These are phyloP conservation scores for Garcia nutans DNA, from an alignment of 345 rosid genomes.

Conservation along the genomic window DNA sequence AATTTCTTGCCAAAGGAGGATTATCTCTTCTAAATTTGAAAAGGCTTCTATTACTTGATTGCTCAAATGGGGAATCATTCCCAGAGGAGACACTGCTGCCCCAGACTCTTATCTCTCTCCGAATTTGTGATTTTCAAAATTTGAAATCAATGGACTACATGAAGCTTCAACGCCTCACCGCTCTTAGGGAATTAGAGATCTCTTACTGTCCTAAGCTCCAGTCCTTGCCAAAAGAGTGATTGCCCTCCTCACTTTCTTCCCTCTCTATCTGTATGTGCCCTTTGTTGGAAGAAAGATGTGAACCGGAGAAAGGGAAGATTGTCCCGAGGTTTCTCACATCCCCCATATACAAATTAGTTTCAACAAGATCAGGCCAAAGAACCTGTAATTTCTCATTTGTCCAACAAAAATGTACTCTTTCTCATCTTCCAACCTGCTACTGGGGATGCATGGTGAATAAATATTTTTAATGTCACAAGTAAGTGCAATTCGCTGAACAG, in stretches of 20 bases:
- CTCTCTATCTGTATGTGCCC: not conserved
- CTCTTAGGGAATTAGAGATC: conserved; percentile 8
- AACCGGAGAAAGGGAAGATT: conserved; percentile 5
- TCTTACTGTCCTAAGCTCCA: conserved; percentile 2
- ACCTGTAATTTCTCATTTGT: too few species aligned
- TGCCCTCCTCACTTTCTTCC: conserved; percentile 6
- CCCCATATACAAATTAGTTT: too few species aligned
- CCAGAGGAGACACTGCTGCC: conserved; percentile 6
- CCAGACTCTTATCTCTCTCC: not conserved
- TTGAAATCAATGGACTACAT: not conserved
- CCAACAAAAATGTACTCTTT: too few species aligned
- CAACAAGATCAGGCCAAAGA: too few species aligned
- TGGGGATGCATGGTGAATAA: too few species aligned
- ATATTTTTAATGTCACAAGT: too few species aligned
- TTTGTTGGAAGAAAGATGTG: conserved; percentile 1
- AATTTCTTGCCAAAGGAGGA: too few species aligned
- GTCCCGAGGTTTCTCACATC: not conserved
- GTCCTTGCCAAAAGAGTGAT: conserved; percentile 5
- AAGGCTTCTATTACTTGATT: too few species aligned
- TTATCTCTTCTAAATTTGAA: too few species aligned
- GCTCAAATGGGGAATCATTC: conserved; percentile 5
- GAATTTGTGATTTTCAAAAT: not conserved
- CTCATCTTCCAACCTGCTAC: too few species aligned
- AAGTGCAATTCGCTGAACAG: too few species aligned
- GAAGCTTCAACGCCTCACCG: conserved; percentile 6